Evolutionary conservation across 108 stramenopile genomes (phyloP).

Genomic region (Cylindrotheca fusiformis): DNA sequence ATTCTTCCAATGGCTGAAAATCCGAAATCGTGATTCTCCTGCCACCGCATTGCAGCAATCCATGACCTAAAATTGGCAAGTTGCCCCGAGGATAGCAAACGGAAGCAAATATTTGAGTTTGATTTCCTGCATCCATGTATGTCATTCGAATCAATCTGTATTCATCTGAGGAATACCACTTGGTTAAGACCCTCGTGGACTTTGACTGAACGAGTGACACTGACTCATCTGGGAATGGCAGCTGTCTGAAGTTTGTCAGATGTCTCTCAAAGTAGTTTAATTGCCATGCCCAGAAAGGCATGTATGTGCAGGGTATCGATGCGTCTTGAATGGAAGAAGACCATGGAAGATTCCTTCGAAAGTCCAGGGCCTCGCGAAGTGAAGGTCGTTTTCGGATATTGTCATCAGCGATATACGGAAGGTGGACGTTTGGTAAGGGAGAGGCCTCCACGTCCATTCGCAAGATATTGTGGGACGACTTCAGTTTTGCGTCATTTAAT

Average conservation of each 20-base stretch:
- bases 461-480: too few species aligned
- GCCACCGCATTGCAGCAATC: constrained; percentile 62
- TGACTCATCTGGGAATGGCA: constrained; percentile 25
- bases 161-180: constrained; percentile 42
- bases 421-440: too few species aligned
- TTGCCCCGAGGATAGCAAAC: constrained; percentile 48
- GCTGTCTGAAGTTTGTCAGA: constrained; percentile 53
- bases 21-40: constrained; percentile 82
- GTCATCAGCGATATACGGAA: too few species aligned
- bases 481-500: too few species aligned
- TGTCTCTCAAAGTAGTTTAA: constrained; percentile 49
- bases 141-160: constrained; percentile 51
- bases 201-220: constrained; percentile 25
- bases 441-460: too few species aligned
- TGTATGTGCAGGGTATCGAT: constrained; percentile 40
- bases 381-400: too few species aligned
- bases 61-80: constrained; percentile 84
- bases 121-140: constrained; percentile 53
- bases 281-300: constrained; percentile 84
- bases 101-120: constrained; percentile 63
- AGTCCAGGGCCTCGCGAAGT: too few species aligned
- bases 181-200: constrained; percentile 52
- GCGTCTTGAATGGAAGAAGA: not conserved
- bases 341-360: not conserved
- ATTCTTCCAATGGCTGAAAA: constrained; percentile 71